Conservation (phyloP, 1,284 basidiomycete species). For the Wolfiporia cocos region DNA sequence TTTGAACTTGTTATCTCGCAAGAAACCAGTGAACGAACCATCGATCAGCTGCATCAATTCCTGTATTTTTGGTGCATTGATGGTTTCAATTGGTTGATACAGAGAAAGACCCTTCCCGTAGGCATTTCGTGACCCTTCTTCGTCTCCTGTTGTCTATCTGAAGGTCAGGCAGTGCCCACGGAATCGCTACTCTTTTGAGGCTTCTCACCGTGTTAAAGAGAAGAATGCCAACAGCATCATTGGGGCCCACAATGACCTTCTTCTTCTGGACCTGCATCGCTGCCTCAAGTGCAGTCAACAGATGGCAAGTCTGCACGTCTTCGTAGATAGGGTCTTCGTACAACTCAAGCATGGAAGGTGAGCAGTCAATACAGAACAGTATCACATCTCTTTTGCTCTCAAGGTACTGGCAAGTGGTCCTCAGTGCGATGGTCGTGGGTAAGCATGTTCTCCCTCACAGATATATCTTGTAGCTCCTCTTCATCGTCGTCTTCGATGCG, state of each 20-base stretch:
- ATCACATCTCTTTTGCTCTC: conserved; percentile 79
- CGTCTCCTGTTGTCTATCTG: too few species aligned
- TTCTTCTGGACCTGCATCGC: conserved; percentile 83
- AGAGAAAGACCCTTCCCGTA: conserved; percentile 73
- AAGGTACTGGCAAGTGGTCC: conserved; percentile 64
- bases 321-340: conserved; percentile 58
- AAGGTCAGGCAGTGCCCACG: background rate
- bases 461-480: conserved; percentile 66
- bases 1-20: conserved; percentile 1
- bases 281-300: conserved; percentile 71
- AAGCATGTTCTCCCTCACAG: too few species aligned
- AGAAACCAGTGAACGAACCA: conserved; percentile 36
- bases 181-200: background rate
- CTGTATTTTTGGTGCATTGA: conserved; percentile 79
- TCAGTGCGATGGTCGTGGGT: too few species aligned
- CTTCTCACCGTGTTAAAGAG: conserved; percentile 85
- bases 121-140: too few species aligned
- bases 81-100: conserved; percentile 70
- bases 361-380: conserved; percentile 92
- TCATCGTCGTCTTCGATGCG: conserved; percentile 71
- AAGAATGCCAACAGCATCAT: conserved; percentile 84
- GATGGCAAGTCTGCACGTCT: conserved; percentile 55
- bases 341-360: conserved; percentile 79
- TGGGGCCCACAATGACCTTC: conserved; percentile 85
- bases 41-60: conserved; percentile 66